Conservation (phyloP, 1,139 yeast species). For the Pichia sp. region DNA sequence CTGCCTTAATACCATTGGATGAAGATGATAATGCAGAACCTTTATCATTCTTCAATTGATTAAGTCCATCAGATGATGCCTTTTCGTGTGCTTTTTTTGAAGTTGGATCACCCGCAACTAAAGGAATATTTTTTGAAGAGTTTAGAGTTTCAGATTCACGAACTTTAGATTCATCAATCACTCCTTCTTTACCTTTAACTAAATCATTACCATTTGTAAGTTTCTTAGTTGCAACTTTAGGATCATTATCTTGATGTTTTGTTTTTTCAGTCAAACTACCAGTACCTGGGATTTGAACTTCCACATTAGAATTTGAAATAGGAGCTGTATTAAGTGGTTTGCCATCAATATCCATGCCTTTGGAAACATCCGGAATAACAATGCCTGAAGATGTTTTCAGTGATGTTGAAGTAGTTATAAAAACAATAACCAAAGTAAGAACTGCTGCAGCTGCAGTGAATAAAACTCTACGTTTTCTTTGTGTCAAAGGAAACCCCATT, state of each 20-base stretch:
- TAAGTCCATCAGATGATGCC: not conserved
- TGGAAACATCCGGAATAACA: conserved; percentile 3
- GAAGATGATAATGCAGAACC: not conserved
- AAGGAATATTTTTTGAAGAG: conserved; percentile 12
- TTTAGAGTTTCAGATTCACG: conserved; percentile 25
- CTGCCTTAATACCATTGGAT: conserved; percentile 8
- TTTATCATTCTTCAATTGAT: not conserved
- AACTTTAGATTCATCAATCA: conserved; percentile 30
- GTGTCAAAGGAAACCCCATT: conserved; percentile 9
- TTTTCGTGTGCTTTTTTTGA: conserved; percentile 12
- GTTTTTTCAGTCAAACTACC: too few relatives aligned
- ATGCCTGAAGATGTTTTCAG: not conserved
- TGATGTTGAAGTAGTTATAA: conserved; percentile 15
- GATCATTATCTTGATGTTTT: not conserved
- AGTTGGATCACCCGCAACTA: conserved; percentile 21
- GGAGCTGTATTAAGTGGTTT: not conserved
- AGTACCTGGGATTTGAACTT: conserved; percentile 9
- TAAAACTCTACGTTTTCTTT: conserved; percentile 27
- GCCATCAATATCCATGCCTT: not conserved
- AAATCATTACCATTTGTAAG: conserved; percentile 21
- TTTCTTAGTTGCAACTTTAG: conserved; percentile 17
- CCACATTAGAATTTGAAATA: not conserved
- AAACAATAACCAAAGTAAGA: conserved; percentile 22
- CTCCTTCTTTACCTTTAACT: conserved; percentile 27
- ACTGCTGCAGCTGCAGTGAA: conserved; percentile 26